phyloP scores from a whole-genome alignment of 202 grass and related monocot species.

The Zizania palustris region DNA sequence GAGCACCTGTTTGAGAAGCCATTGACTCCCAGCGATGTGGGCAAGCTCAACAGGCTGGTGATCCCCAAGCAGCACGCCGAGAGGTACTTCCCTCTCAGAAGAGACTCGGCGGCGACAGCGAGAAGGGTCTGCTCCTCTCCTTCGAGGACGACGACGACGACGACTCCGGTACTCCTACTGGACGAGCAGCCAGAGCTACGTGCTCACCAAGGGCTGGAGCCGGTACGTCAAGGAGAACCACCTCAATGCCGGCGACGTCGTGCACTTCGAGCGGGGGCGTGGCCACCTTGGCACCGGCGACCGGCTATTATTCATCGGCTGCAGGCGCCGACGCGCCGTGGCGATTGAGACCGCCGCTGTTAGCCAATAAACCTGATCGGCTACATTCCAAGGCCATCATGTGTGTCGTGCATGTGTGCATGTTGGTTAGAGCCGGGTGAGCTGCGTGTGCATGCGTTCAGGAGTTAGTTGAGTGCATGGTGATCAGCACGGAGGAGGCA shows the following conservation, averaged over 20 bases:
- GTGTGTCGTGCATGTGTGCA: too few relatives aligned
- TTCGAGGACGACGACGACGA: slow-evolving; percentile 91
- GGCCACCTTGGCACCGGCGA: slow-evolving; percentile 46
- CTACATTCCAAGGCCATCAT: too few relatives aligned
- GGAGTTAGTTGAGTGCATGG: too few relatives aligned
- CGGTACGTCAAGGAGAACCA: slow-evolving; percentile 95
- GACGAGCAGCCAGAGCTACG: slow-evolving; percentile 98
- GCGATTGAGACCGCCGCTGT: too few relatives aligned
- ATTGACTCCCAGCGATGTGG: slow-evolving; percentile 82
- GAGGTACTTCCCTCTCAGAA: slow-evolving; percentile 76
- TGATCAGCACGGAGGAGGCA: too few relatives aligned
- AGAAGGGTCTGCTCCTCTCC: slow-evolving; percentile 69
- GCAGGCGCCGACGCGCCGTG: slow-evolving; percentile 63
- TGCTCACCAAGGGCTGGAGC: slow-evolving; percentile 97
- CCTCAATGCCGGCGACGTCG: slow-evolving; percentile 77
- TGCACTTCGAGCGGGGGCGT: slow-evolving; percentile 70
- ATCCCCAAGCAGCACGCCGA: slow-evolving; percentile 94
- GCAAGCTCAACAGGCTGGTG: slow-evolving; percentile 88
- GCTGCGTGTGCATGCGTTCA: too few relatives aligned
- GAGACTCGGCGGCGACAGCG: slow-evolving; percentile 56
- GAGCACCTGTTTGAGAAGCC: slow-evolving; percentile 92
- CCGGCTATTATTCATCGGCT: slow-evolving; percentile 74
- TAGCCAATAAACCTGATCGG: too few relatives aligned
- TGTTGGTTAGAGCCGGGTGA: too few relatives aligned
- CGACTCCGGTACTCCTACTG: slow-evolving; percentile 96